Base-by-base conservation (phyloP, 352 stramenopile genomes). In the Globisporangium yorkense region DNA sequence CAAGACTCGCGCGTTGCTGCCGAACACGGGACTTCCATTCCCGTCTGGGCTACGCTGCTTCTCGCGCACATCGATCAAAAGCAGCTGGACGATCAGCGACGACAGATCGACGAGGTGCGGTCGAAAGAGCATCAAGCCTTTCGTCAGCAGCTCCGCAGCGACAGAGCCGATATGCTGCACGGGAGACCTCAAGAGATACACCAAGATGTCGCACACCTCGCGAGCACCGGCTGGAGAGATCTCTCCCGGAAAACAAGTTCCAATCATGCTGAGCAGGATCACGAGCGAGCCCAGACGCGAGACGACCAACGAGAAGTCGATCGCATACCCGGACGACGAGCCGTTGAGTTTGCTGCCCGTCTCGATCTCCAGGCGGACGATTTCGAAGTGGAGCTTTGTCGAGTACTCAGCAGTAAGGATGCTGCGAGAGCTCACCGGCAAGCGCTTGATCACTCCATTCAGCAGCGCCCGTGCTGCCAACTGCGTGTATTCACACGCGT, bases 181-280 rank as follows among this genome's bases (percentile, higher is more conserved):
- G 6, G 79, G 68, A 7, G 82, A 69, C 41, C 76, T 72, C 2
- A 94, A 61, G 9, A 89, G 49, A 27, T 68, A 83, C 0, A 94
- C 83, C 21, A 94, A 54, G 3, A 93, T 77, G 45, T 92, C 81
- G 41, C 83, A 92, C 27, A 94, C 85, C 74, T 94, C 81, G 6
- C 83, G 75, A 2, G 85, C 85, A 16, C 75, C 68, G 2, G 81
- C 61, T 3, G 85, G 85, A 1, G 85, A 89, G 24, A 94, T 90
- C 41, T 93, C 85, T 0, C 79, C 85, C 7, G 85, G 85, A 52
- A 84, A 94, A 57, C 80, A 92, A 24, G 85, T 94, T n/a, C 85
- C 85, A 9, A 93, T 84, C 77, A 92, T 90, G 54, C 85, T 92
- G 50, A 92, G 63, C 29, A 94, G 41, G 10, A 94, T 77, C 47